Conservation (phyloP, 139 green algal genomes). For the Chlamydomonas incerta region DNA sequence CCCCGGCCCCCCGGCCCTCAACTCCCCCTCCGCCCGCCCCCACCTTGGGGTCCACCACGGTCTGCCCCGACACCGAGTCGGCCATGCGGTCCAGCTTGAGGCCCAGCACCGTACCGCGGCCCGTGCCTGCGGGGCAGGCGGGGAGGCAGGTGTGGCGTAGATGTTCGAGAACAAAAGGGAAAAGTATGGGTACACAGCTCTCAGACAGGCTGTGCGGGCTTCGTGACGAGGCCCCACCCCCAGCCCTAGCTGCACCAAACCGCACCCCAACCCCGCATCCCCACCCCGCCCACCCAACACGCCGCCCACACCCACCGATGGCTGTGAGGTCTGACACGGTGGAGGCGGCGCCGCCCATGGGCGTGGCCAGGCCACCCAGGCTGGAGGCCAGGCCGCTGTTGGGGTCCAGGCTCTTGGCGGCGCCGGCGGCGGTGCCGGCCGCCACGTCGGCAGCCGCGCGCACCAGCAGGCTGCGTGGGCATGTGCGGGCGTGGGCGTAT, state of each 20-base stretch:
- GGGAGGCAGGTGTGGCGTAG: too few relatives aligned
- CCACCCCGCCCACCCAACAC: not conserved
- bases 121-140: constrained; percentile 66
- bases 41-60: constrained; percentile 95
- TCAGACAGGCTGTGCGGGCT: too few relatives aligned
- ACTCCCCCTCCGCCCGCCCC: too few relatives aligned
- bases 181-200: too few relatives aligned
- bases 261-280: too few relatives aligned
- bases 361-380: constrained; percentile 65
- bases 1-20: too few relatives aligned
- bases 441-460: not conserved
- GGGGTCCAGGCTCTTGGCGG: constrained; percentile 43
- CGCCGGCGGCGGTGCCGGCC: constrained; percentile 25
- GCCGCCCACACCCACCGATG: constrained; percentile 75
- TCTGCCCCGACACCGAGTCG: constrained; percentile 92
- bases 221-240: too few relatives aligned
- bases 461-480: constrained; percentile 9
- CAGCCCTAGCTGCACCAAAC: too few relatives aligned
- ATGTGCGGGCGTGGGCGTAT: too few relatives aligned
- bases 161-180: too few relatives aligned
- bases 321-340: constrained; percentile 90
- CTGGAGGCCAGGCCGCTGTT: constrained; percentile 36
- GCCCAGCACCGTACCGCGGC: constrained; percentile 87
- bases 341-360: constrained; percentile 52
- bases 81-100: constrained; percentile 96